Evolutionary conservation across 2,329 filamentous ascomycete genomes (phyloP), one percentile per base, ranked within the genome.

Genomic region (Thielaviopsis musarum): DNA sequence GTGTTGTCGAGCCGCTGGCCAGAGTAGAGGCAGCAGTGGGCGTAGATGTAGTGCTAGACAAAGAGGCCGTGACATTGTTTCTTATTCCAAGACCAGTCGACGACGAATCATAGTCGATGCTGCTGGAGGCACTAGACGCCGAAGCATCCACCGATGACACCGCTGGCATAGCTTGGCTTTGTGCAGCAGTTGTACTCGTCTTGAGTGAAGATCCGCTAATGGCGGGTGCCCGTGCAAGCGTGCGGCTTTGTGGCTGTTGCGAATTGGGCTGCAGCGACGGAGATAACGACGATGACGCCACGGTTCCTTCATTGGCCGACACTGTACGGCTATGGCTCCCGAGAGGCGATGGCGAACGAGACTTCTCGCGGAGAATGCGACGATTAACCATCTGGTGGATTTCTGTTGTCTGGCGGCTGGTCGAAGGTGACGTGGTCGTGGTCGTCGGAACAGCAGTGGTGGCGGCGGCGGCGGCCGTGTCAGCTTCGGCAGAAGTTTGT

Each of bases 261-360:
- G 34, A 9, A 12, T 26, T 38, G 12, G 38, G 48, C 19, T 48
- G 48, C 5, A 48, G n/a, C 15, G 59, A 55, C 15, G 74, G 68
- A 22, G 54, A 30, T 65, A 74, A 64, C 2, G 73, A 70, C 22
- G 54, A 26, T 65, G 74, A 64, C 0, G 72, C 73, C 0, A 70
- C 65, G 0, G 76, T 75, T 34, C 73, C 71, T 1, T 73, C 71
- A 54, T 77, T 73, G 52, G 70, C 67, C 26, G 59, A 60, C 9
- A 60, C 54, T 24, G 59, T 52, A 21, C 59, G 54, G 49, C 48
- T 24, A 26, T 56, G 59, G 9, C 51, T 57, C 3, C 77, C 75
- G 1, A 79, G 68, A 0, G 79, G 78, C 3, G 79, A 82, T 13
- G 78, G 79, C 5, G 79, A 82, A 15, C 78, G 73, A 1, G 78